These are phyloP conservation scores for Hypseocharis bilobata DNA, from an alignment of 441 rosid genomes.

Conservation along the genomic window DNA sequence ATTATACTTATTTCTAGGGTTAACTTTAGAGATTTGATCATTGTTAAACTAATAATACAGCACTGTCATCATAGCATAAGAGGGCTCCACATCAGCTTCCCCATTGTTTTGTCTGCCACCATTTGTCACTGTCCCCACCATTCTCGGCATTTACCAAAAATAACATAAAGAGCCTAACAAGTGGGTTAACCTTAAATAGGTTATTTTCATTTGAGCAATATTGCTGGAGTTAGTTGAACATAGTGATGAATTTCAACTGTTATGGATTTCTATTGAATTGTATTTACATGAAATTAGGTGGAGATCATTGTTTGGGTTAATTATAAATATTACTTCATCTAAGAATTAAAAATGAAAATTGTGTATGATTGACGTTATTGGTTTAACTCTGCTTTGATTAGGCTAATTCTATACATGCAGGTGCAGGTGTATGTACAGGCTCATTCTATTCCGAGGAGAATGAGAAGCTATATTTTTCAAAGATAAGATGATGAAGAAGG, in stretches of 20 bases:
- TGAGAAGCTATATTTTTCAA: neutral
- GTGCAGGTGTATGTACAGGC: no score
- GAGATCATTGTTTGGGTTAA: no score
- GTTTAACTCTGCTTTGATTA: neutral
- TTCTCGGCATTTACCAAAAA: conserved; percentile 33
- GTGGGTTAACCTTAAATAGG: conserved; percentile 8
- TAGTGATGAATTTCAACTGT: no score
- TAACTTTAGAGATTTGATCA: conserved; percentile 31
- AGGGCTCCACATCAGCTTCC: conserved; percentile 41
- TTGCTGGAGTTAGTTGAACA: no score
- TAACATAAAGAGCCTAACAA: conserved; percentile 12
- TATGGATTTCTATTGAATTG: no score
- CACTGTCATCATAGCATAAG: conserved; percentile 22
- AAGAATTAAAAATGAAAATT: no score
- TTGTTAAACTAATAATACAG: conserved; percentile 25
- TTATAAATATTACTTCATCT: no score
- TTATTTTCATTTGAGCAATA: neutral
- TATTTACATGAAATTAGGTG: no score
- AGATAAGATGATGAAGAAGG: neutral
- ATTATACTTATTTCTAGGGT: conserved; percentile 31
- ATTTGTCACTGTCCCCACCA: conserved; percentile 39
- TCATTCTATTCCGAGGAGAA: neutral
- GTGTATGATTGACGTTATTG: neutral
- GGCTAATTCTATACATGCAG: no score
- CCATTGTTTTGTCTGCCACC: conserved; percentile 56